A percentile compares a stretch with the other conserved stretches of the same genome.
phyloP scores from a whole-genome alignment of 192 early-diverging fungal species.

The Chytriomyces sp. region DNA sequence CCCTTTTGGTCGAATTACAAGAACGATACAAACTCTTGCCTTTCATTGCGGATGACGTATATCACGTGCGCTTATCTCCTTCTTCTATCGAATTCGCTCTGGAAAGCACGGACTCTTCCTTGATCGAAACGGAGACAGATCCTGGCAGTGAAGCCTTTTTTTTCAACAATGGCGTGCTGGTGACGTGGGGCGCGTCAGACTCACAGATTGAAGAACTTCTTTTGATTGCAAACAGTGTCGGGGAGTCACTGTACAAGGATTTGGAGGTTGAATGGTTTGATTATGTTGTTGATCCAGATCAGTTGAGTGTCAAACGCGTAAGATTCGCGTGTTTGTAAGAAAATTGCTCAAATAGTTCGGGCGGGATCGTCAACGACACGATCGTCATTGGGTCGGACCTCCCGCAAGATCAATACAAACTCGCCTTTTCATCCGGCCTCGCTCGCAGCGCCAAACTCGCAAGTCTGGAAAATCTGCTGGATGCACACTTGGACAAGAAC shows the following conservation, averaged over 20 bases:
- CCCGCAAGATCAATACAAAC: slow-evolving; percentile 47
- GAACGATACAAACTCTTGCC: slow-evolving; percentile 46
- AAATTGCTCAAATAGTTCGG: slow-evolving; percentile 28
- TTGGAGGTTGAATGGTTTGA: slow-evolving; percentile 58
- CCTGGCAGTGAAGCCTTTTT: slow-evolving; percentile 52
- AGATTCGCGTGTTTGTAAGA: neutral
- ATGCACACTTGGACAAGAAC: slow-evolving; percentile 50
- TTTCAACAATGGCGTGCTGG: slow-evolving; percentile 57
- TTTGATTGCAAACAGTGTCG: slow-evolving; percentile 45
- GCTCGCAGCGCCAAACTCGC: slow-evolving; percentile 58
- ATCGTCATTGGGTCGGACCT: slow-evolving; percentile 53
- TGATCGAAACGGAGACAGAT: too few relatives aligned
- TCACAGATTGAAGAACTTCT: slow-evolving; percentile 45
- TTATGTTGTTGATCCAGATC: slow-evolving; percentile 44
- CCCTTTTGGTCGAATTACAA: slow-evolving; percentile 52
- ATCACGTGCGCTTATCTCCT: slow-evolving; percentile 42
- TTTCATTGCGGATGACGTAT: slow-evolving; percentile 60
- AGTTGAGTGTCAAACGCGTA: slow-evolving; percentile 24
- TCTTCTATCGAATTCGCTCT: neutral
- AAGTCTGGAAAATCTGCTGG: slow-evolving; percentile 57
- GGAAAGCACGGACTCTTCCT: too few relatives aligned
- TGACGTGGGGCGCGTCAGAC: slow-evolving; percentile 57
- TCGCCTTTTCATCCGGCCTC: slow-evolving; percentile 65
- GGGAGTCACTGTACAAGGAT: slow-evolving; percentile 36
- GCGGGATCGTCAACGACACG: slow-evolving; percentile 51